Base-by-base conservation (phyloP, 768 basidiomycete species). In the Hysterangium stoloniferum region DNA sequence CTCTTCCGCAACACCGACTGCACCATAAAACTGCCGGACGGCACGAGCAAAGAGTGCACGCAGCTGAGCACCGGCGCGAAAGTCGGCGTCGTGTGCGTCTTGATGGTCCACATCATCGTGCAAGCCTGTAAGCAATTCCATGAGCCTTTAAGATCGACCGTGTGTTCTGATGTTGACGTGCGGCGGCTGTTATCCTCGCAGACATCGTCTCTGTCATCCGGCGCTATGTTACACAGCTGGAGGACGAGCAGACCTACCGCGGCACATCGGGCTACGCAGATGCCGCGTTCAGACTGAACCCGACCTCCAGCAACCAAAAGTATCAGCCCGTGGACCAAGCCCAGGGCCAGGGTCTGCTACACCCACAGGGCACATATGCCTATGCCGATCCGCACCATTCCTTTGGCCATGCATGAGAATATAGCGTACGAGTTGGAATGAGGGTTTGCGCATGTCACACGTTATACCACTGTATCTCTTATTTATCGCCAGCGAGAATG, bases 331-430 rank as follows among this genome's bases (percentile, higher is more conserved):
- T 45, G 29, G 44, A 45, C 3, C 44, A 45, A 31, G 13, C n/a
- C 8, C n/a, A n/a, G n/a, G 25, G 33, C 27, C 27, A 45, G 33
- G 25, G 28, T 22, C 44, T 45, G 17, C 44, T 45, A 19, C 2
- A 17, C 11, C 44, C 29, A 15, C 12, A 31, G 29, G 28, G 28
- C 6, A 11, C 29, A n/a, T 45, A 45, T 19, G 2, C 12, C 2
- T 45, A 45, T 31, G 19, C 44, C 28, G 44, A 45, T 19, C 44
- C 44, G 19, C 44, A 45, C 15, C 28, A 45, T 22, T 45, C 44
- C 27, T 45, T 45, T 19, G 43, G 43, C 43, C n/a, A n/a, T n/a
- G n/a, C n/a, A n/a, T n/a, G n/a, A n/a, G n/a, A n/a, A n/a, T n/a
- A n/a, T n/a, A n/a, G n/a, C n/a, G n/a, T n/a, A n/a, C n/a, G n/a